phyloP scores from a whole-genome alignment of 495 filamentous ascomycete species.

The Aspergillus avenaceus region DNA sequence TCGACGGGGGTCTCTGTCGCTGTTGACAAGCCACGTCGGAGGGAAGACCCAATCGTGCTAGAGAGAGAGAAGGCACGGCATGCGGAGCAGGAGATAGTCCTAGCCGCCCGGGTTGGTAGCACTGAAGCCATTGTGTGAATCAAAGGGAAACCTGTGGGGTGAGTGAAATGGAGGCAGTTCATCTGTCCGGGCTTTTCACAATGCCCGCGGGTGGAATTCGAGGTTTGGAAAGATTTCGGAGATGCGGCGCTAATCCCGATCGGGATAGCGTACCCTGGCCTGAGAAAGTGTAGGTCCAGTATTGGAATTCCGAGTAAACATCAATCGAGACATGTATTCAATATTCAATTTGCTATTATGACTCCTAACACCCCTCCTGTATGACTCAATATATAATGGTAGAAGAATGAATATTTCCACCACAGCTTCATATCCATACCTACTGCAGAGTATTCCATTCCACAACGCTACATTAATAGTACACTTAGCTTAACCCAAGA shows the following conservation, averaged over 20 bases:
- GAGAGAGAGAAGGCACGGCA: slow-evolving; percentile 24
- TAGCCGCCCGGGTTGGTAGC: slow-evolving; percentile 32
- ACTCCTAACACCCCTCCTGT: too few relatives aligned
- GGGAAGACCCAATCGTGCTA: slow-evolving; percentile 11
- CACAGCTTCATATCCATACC: too few relatives aligned
- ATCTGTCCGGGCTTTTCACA: slow-evolving; percentile 24
- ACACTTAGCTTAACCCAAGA: too few relatives aligned
- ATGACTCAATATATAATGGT: too few relatives aligned
- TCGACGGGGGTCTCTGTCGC: slow-evolving; percentile 22
- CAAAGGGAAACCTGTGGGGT: slow-evolving; percentile 12
- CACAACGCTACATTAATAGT: too few relatives aligned
- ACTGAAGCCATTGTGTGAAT: slow-evolving; percentile 35
- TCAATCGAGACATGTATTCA: not conserved
- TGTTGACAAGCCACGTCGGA: slow-evolving; percentile 17
- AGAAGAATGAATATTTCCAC: too few relatives aligned
- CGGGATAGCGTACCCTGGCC: slow-evolving; percentile 6
- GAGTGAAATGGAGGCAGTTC: slow-evolving; percentile 25
- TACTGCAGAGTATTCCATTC: too few relatives aligned
- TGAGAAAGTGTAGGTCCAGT: too few relatives aligned
- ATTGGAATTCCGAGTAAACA: too few relatives aligned
- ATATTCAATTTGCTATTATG: too few relatives aligned
- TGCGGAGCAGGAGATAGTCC: slow-evolving; percentile 28
- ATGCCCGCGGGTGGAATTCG: slow-evolving; percentile 13
- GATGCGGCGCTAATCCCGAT: slow-evolving; percentile 16
- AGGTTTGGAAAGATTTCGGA: slow-evolving; percentile 25